Percentiles rank a stretch among this genome's conserved stretches.
These are phyloP conservation scores for Xylaria scruposa DNA, from an alignment of 495 filamentous ascomycete species.

Conservation along the genomic window DNA sequence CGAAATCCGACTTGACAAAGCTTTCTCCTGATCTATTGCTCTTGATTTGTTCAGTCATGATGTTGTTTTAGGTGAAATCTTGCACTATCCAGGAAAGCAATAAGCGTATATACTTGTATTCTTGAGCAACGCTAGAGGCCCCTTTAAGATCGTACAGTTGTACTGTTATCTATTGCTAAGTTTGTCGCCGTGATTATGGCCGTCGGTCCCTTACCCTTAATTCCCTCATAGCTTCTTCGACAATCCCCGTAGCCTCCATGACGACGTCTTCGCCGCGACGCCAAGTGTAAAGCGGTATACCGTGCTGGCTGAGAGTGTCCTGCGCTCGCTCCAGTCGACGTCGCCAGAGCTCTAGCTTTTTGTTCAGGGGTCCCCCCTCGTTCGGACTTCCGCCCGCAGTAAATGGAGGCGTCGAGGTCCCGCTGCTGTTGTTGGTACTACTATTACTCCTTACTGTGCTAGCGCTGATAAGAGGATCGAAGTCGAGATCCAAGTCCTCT, in stretches of 20 bases:
- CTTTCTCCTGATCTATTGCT: not conserved
- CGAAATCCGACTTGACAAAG: not conserved
- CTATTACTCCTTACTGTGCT: not conserved
- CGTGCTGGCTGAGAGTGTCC: constrained; percentile 67
- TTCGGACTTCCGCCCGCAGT: constrained; percentile 23
- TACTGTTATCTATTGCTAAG: too few species aligned
- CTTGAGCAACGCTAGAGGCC: not conserved
- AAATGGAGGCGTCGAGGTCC: constrained; percentile 25
- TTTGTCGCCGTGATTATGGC: too few species aligned
- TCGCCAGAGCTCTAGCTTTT: constrained; percentile 84
- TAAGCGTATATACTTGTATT: not conserved
- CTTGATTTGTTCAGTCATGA: not conserved
- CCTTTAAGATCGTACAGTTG: not conserved
- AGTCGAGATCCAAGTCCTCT: constrained; percentile 40
- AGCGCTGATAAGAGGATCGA: constrained; percentile 35
- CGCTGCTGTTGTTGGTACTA: constrained; percentile 4
- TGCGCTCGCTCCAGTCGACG: constrained; percentile 79
- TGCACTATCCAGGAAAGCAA: not conserved
- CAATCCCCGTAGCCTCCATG: constrained; percentile 56
- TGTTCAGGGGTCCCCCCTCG: constrained; percentile 57
- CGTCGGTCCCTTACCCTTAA: not conserved
- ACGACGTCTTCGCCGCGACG: constrained; percentile 80
- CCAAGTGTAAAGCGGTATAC: constrained; percentile 84
- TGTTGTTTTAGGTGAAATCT: too few species aligned
- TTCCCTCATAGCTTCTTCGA: constrained; percentile 38